These are phyloP conservation scores for Sporopachydermia cereana DNA, from an alignment of 1,139 yeast genomes.

Conservation along the genomic window DNA sequence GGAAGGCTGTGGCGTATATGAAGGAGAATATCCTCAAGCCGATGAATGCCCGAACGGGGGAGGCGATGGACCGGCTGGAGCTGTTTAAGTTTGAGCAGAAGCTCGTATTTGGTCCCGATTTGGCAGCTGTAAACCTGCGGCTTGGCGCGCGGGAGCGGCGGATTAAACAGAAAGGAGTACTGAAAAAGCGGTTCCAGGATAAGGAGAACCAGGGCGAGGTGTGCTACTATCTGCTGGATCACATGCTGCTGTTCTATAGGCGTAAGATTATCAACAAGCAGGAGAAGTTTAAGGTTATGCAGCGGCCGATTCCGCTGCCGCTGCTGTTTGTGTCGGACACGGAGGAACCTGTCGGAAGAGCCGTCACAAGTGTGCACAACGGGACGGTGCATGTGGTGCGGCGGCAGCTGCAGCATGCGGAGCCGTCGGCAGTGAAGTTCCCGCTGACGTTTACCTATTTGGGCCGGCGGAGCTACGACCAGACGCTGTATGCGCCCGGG, in stretches of 20 bases:
- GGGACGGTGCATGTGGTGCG: conserved; percentile 16
- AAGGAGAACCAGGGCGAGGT: conserved; percentile 64
- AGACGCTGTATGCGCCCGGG: conserved; percentile 55
- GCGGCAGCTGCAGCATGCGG: conserved; percentile 15
- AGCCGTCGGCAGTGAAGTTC: conserved; percentile 22
- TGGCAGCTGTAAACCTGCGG: conserved; percentile 78
- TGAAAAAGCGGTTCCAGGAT: conserved; percentile 67
- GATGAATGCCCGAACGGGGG: conserved; percentile 87
- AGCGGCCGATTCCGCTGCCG: conserved; percentile 87
- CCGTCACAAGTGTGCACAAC: conserved; percentile 29
- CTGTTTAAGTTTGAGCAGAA: conserved; percentile 77
- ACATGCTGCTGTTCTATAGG: conserved; percentile 75
- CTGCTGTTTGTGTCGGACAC: conserved; percentile 65
- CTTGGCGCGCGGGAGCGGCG: conserved; percentile 71
- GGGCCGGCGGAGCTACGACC: conserved; percentile 55
- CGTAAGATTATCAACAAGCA: conserved; percentile 81
- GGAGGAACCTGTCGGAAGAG: conserved; percentile 61
- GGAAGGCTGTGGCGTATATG: conserved; percentile 65
- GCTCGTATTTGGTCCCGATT: conserved; percentile 57
- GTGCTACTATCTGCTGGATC: conserved; percentile 76
- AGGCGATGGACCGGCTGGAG: conserved; percentile 86
- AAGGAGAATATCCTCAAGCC: conserved; percentile 57
- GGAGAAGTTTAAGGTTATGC: conserved; percentile 84
- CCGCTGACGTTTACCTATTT: conserved; percentile 42
- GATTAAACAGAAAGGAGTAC: conserved; percentile 66